Evolutionary conservation across 1,139 yeast genomes (phyloP), one percentile per base, ranked within the genome.

Genomic region (Blastobotrys malaysiensis): DNA sequence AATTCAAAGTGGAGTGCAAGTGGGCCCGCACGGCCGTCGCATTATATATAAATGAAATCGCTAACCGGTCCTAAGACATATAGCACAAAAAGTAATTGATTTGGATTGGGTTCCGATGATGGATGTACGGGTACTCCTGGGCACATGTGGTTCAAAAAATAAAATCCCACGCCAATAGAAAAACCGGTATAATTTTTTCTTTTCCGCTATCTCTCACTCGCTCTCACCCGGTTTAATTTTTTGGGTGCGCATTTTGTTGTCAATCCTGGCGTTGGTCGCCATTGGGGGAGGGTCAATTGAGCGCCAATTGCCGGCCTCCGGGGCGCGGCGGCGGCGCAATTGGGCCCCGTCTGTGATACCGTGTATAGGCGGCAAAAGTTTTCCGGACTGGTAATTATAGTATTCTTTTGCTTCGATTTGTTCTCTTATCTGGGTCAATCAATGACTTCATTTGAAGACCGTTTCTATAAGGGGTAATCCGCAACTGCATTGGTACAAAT

Each of bases 281-380:
- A 26, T 26, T 26, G 11, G 11, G 11, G 31, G 31, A 13, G 31
- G 31, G 31, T 9, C 31, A 26, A 26, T 26, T 26, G 31, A 26
- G 31, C 11, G 3, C 31, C 31, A 26, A 26, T 26, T 26, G 31
- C 31, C 11, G 31, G 31, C 11, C 31, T n/a, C n/a, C n/a, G n/a
- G n/a, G n/a, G n/a, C n/a, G n/a, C 4, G 68, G 68, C 18, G 68
- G 68, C 9, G 68, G 64, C 24, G 63, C 56, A 57, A 64, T 63
- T 27, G 49, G 27, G 36, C 52, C 11, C 49, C 49, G 20, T 49
- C 51, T 27, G 50, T n/a, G n/a, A n/a, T n/a, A n/a, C n/a, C n/a
- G n/a, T n/a, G n/a, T n/a, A n/a, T n/a, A n/a, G n/a, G n/a, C n/a
- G n/a, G n/a, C n/a, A n/a, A n/a, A n/a, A n/a, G n/a, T n/a, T n/a